Conservation (phyloP, 352 stramenopile species). For the Phytopythium vexans region DNA sequence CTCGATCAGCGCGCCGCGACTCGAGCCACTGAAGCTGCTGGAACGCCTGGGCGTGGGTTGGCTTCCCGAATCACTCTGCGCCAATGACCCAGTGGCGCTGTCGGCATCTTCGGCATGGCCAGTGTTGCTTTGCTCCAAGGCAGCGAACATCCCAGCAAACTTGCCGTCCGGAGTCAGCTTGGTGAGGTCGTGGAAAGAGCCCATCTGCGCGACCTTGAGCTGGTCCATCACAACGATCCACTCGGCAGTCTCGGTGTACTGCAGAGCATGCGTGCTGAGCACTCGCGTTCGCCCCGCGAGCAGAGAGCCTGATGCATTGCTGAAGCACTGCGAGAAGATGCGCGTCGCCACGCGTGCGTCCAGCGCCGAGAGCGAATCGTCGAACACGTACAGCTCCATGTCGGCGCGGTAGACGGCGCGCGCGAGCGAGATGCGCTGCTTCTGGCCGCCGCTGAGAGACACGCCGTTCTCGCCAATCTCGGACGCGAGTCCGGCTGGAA, state of each 20-base stretch:
- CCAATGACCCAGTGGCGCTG: neutral
- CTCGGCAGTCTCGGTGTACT: conserved; percentile 49
- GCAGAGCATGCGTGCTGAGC: conserved; percentile 46
- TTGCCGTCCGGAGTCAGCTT: conserved; percentile 30
- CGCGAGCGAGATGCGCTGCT: conserved; percentile 69
- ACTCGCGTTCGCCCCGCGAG: conserved; percentile 50
- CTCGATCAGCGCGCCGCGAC: conserved; percentile 26
- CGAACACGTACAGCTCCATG: conserved; percentile 58
- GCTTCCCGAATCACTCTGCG: neutral
- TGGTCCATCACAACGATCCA: conserved; percentile 79
- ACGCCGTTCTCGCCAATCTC: conserved; percentile 54
- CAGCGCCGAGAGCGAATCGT: conserved; percentile 60
- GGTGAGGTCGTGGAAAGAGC: conserved; percentile 51
- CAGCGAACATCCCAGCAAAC: conserved; percentile 38
- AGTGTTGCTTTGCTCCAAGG: neutral
- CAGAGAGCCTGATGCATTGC: conserved; percentile 24
- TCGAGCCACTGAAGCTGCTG: neutral
- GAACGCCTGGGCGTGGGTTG: neutral
- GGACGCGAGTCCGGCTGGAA: conserved; percentile 54
- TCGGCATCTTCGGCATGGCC: neutral
- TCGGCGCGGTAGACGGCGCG: conserved; percentile 54
- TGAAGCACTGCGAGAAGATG: conserved; percentile 56
- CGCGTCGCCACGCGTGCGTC: conserved; percentile 44
- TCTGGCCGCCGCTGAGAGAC: conserved; percentile 61
- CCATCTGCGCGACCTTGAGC: conserved; percentile 58